Evolutionary conservation across 176 grass and related monocot genomes (phyloP).

Genomic region (Hordeum vulgare): DNA sequence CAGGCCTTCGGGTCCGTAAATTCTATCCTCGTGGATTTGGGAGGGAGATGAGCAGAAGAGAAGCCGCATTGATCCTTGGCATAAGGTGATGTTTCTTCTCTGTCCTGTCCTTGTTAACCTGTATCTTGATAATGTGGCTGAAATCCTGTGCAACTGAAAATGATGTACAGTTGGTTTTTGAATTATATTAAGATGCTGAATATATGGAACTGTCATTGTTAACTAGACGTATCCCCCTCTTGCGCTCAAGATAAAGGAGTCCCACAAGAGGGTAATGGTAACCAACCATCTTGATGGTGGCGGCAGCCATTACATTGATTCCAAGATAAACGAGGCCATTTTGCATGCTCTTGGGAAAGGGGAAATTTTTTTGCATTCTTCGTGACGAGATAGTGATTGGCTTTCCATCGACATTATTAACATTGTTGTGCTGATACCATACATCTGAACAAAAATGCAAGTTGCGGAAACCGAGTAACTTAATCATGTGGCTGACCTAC

Average conservation of each 20-base stretch:
- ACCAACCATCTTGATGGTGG: constrained; percentile 82
- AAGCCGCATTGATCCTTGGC: constrained; percentile 81
- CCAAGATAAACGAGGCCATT: constrained; percentile 83
- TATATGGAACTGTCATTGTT: not conserved
- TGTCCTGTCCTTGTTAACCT: not conserved
- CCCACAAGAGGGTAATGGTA: constrained; percentile 74
- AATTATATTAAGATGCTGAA: not conserved
- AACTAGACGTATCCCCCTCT: too few relatives aligned
- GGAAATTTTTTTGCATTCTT: not conserved
- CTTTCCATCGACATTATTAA: not conserved
- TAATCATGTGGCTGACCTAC: not conserved
- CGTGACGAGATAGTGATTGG: not conserved
- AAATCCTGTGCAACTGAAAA: not conserved
- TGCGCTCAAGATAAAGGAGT: constrained; percentile 66
- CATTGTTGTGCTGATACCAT: constrained; percentile 6
- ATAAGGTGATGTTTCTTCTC: constrained; percentile 38
- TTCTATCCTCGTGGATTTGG: constrained; percentile 86
- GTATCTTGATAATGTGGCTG: not conserved
- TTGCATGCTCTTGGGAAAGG: too few relatives aligned
- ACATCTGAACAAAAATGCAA: not conserved
- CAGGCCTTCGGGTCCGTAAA: constrained; percentile 42
- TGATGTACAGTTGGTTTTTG: not conserved
- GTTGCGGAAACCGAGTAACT: not conserved
- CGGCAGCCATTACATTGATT: constrained; percentile 82
- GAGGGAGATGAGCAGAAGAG: constrained; percentile 64